Base-by-base conservation (phyloP, 352 stramenopile genomes). In the Thraustochytrium striatum region DNA sequence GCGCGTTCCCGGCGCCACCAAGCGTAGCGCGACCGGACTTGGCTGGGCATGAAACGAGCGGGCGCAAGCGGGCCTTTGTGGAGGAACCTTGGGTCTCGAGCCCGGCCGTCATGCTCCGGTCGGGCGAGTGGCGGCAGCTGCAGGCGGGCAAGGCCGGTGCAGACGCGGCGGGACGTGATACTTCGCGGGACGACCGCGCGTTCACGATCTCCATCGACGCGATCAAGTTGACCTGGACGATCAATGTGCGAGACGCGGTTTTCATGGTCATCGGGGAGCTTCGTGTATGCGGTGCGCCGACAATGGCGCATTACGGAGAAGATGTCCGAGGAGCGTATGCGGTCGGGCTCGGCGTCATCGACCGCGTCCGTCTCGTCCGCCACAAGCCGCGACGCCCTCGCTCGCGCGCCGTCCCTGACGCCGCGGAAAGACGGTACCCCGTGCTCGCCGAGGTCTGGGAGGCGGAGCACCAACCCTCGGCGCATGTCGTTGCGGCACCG, bases 251-350 rank as follows among this genome's bases (percentile, higher is more conserved):
- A 61, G 65, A 75, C 50, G 65, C 65, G 28, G 38, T 75, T 3
- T 75, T 75, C 35, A 75, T 75, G 65, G 65, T 75, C 16, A 50
- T 75, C 61, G 65, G n/a, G 65, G 16, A 75, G 65, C 32, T 30
- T 61, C 30, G 39, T 75, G 44, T 75, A 55, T 30, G 65, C 41
- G 19, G 43, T 32, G 16, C 44, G 65, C 3, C 65, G 43, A 32
- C 65, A 75, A n/a, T n/a, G n/a, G n/a, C n/a, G n/a, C n/a, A n/a
- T n/a, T n/a, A n/a, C n/a, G n/a, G n/a, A n/a, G n/a, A n/a, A n/a
- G n/a, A n/a, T n/a, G n/a, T n/a, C n/a, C n/a, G n/a, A n/a, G n/a
- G n/a, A n/a, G n/a, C n/a, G n/a, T n/a, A n/a, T n/a, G n/a, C n/a
- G n/a, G n/a, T n/a, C n/a, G n/a, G n/a, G n/a, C n/a, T n/a, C n/a